phyloP scores from a whole-genome alignment of 2,329 filamentous ascomycete species.

The Drechmeria coniospora region DNA sequence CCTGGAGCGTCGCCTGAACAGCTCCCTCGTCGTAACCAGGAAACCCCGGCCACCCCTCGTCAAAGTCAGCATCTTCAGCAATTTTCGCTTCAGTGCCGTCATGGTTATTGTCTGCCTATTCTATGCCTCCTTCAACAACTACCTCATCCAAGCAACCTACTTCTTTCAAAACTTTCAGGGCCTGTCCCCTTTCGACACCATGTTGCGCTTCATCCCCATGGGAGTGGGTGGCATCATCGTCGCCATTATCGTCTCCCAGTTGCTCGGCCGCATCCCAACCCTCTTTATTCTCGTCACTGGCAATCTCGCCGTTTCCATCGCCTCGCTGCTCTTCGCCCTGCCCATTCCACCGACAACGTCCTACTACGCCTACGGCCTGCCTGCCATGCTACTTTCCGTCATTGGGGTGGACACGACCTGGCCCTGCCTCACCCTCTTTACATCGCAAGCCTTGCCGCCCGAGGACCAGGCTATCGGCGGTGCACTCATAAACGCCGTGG shows the following conservation, averaged over 20 bases:
- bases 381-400: slow-evolving; percentile 50
- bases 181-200: slow-evolving; percentile 47
- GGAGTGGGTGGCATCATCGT: slow-evolving; percentile 44
- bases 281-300: slow-evolving; percentile 42
- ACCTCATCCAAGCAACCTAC: slow-evolving; percentile 51
- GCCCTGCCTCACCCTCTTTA: slow-evolving; percentile 51
- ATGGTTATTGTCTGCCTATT: slow-evolving; percentile 52
- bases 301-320: slow-evolving; percentile 36
- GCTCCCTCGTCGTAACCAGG: background rate
- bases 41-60: slow-evolving; percentile 37
- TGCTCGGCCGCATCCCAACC: slow-evolving; percentile 43
- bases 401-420: slow-evolving; percentile 52
- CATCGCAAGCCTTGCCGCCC: slow-evolving; percentile 42
- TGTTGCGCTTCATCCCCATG: slow-evolving; percentile 51
- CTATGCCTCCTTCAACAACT: slow-evolving; percentile 54
- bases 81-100: slow-evolving; percentile 42
- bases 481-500: slow-evolving; percentile 50
- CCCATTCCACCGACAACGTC: slow-evolving; percentile 44
- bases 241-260: slow-evolving; percentile 36
- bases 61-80: slow-evolving; percentile 49
- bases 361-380: slow-evolving; percentile 54
- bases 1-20: slow-evolving; percentile 13
- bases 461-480: slow-evolving; percentile 54
- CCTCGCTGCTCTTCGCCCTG: slow-evolving; percentile 45
- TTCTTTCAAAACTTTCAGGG: slow-evolving; percentile 55